These are phyloP conservation scores for Penicillium goetzii DNA, from an alignment of 495 filamentous ascomycete species.

Conservation along the genomic window DNA sequence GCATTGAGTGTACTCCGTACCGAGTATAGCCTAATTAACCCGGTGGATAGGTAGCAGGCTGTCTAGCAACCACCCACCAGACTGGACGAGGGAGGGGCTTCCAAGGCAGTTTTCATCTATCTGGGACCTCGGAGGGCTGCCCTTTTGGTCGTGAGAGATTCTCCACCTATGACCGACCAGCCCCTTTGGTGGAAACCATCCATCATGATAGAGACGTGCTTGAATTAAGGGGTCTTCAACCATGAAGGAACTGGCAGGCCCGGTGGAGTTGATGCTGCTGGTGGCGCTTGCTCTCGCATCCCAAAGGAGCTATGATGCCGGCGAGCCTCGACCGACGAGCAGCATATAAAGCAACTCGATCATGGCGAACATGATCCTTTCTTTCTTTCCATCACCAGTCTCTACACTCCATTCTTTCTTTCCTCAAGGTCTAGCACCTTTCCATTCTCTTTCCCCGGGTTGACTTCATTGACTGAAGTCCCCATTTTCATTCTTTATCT, in stretches of 20 bases:
- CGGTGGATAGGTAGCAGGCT: not conserved
- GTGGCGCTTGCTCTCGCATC: constrained; percentile 14
- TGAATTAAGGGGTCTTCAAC: constrained; percentile 28
- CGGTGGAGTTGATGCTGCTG: constrained; percentile 16
- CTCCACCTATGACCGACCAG: constrained; percentile 34
- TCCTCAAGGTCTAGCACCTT: constrained; percentile 41
- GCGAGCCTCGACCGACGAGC: not conserved
- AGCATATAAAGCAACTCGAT: constrained; percentile 29
- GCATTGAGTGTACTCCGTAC: not conserved
- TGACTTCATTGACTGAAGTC: constrained; percentile 50
- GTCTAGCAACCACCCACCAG: constrained; percentile 7
- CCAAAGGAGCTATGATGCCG: constrained; percentile 25
- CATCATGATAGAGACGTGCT: constrained; percentile 22
- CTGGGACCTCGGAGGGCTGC: constrained; percentile 32
- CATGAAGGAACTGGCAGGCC: constrained; percentile 30
- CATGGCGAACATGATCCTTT: constrained; percentile 14
- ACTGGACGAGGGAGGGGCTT: constrained; percentile 10
- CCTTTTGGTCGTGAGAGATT: constrained; percentile 30
- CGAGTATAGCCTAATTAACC: constrained; percentile 27
- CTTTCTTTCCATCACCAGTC: constrained; percentile 33
- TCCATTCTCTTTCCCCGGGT: constrained; percentile 42
- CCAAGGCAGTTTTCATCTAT: constrained; percentile 43
- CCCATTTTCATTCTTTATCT: constrained; percentile 39
- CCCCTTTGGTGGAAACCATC: constrained; percentile 18
- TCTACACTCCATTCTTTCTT: constrained; percentile 40